Evolutionary conservation across 2,329 filamentous ascomycete species (phyloP), one percentile per base, ranked within the genome.

Genomic region (Microsporum audouinii): DNA sequence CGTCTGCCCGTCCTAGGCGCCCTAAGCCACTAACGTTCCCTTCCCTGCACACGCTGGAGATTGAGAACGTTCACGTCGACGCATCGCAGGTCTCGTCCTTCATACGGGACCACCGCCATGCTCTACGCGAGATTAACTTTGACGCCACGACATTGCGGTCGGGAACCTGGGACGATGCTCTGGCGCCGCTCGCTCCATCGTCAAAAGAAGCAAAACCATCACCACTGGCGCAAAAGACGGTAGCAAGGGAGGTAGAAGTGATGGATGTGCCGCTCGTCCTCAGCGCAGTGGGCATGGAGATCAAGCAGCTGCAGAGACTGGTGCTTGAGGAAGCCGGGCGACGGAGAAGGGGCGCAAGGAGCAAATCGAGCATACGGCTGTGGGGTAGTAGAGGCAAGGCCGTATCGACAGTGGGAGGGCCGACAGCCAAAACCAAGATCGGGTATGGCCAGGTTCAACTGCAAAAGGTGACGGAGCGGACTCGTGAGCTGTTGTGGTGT

Each of bases 151-250:
- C 82, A 34, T 80, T 95, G 49, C 80, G 84, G 58, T 80, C 82
- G 63, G 89, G 88, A 33, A 86, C 79, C 61, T 95, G 89, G 89
- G 87, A 94, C 62, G 86, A 91, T 34, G 89, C 89, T 0, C 80
- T 95, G n/a, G 83, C 84, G 43, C 87, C 88, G 1, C 76, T 95
- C 61, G 84, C 82, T 12, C 63, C 63, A 31, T 72, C 72, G 43
- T 67, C 68, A 29, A 55, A 73, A 31, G 73, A 74, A 47, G 69
- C 74, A 47, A 66, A 72, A 29, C 34, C 39, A 17, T 17, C 43
- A 67, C 0, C 63, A 71, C 8, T 65, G 73, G 60, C 77, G 33
- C 51, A 36, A 17, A 38, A 61, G 38, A 36, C 14, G 31, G 33
- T 7, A n/a, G 31, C 51, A 2, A 43, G 58, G 63, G 70, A 63